Conservation (phyloP, 208 protist species). For the Hexamita inflata region DNA sequence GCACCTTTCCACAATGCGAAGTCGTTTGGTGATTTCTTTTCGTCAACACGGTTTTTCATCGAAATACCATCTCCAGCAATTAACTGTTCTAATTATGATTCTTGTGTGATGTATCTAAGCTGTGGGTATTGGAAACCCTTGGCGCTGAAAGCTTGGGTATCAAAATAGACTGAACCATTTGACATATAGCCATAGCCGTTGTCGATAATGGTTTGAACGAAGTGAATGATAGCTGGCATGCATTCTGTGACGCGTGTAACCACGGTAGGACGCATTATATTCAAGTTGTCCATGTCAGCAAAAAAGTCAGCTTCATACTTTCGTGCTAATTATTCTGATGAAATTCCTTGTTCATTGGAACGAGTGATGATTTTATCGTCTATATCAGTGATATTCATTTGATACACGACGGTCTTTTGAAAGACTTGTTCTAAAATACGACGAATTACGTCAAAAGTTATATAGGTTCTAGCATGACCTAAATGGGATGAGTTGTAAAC, state of each 20-base stretch:
- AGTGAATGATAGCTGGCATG: constrained; percentile 76
- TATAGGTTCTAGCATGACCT: constrained; percentile 86
- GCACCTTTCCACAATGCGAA: constrained; percentile 94
- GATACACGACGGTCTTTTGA: constrained; percentile 63
- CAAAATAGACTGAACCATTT: constrained; percentile 80
- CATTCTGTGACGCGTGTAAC: constrained; percentile 78
- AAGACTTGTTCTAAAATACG: constrained; percentile 87
- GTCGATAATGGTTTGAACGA: constrained; percentile 73
- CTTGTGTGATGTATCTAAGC: constrained; percentile 55
- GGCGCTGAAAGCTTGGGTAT: constrained; percentile 60
- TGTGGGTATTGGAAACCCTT: constrained; percentile 75
- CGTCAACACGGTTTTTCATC: constrained; percentile 27
- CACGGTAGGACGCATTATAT: constrained; percentile 47
- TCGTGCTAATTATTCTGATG: constrained; percentile 22
- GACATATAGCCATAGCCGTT: constrained; percentile 77
- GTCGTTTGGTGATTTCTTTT: constrained; percentile 70
- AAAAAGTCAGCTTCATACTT: constrained; percentile 50
- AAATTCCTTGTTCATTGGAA: background rate
- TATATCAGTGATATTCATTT: constrained; percentile 95
- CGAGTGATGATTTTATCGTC: constrained; percentile 81
- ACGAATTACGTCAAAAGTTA: constrained; percentile 86
- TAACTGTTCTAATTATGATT: background rate
- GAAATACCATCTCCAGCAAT: background rate
- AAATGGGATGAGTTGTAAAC: constrained; percentile 86
- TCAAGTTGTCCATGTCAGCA: constrained; percentile 55